Evolutionary conservation across 78 protist species (phyloP).

Genomic region (Dictyostelium discoideum): DNA sequence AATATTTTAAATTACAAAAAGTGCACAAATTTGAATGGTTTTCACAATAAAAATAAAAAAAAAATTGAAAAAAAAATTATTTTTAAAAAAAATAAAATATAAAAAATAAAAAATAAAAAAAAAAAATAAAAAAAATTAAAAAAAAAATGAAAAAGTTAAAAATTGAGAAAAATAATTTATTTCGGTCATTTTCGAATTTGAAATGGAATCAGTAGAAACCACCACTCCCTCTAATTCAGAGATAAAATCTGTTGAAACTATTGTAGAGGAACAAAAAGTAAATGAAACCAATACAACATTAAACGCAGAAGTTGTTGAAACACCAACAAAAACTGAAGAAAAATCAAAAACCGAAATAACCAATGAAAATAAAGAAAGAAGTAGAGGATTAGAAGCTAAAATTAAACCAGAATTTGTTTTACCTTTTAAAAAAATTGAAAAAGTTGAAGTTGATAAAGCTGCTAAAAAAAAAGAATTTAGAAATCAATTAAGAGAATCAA

Average conservation of each 20-base stretch:
- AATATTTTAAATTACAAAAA: no score
- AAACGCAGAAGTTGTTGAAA: background rate
- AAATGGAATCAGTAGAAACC: background rate
- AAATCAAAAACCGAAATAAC: background rate
- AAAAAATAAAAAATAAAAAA: no score
- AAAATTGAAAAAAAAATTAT: no score
- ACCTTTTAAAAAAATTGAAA: background rate
- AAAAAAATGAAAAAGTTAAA: no score
- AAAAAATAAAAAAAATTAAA: no score
- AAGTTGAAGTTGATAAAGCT: background rate
- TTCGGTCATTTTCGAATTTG: background rate
- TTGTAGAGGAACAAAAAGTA: background rate
- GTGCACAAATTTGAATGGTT: no score
- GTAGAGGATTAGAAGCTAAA: background rate
- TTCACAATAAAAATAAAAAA: no score
- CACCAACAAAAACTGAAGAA: background rate
- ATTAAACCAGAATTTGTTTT: background rate
- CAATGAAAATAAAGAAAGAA: background rate
- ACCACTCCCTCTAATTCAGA: background rate
- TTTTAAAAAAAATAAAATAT: no score
- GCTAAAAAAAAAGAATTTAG: conserved; percentile 9
- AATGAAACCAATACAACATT: background rate
- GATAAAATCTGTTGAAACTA: background rate
- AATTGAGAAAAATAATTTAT: background rate
- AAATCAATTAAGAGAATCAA: conserved; percentile 1